Percentiles rank a stretch among this genome's conserved stretches.
phyloP scores from a whole-genome alignment of 106 monocot species.

The Allium sativum region DNA sequence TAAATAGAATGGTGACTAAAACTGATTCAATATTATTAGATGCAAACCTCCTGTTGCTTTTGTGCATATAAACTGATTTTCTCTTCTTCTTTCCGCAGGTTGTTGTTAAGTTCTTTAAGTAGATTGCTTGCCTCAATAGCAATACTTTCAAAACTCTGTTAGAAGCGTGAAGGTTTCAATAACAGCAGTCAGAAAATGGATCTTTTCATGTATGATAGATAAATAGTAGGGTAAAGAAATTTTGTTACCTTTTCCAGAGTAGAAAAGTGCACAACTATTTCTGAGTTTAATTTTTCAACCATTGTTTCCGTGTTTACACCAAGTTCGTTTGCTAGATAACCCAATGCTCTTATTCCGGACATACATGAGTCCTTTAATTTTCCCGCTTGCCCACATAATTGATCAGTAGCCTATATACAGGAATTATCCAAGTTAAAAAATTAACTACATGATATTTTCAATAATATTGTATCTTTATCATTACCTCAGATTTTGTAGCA shows the following conservation, averaged over 20 bases:
- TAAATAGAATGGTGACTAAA: no score
- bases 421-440: no score
- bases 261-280: constrained; percentile 44
- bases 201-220: neutral
- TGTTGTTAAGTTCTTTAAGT: constrained; percentile 68
- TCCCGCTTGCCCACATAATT: constrained; percentile 35
- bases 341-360: constrained; percentile 47
- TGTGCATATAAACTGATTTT: constrained; percentile 59
- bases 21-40: no score
- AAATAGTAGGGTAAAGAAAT: neutral
- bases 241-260: constrained; percentile 48
- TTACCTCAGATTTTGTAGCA: constrained; percentile 43
- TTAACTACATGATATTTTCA: no score
- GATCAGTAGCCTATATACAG: constrained; percentile 26
- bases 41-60: constrained; percentile 59
- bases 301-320: constrained; percentile 46
- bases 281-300: constrained; percentile 40
- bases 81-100: constrained; percentile 60
- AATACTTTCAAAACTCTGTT: constrained; percentile 66
- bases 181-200: no score
- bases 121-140: constrained; percentile 72
- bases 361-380: constrained; percentile 55
- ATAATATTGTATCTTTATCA: neutral
- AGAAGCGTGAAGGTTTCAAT: neutral
- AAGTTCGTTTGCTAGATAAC: constrained; percentile 64